Evolutionary conservation across 1,284 basidiomycete genomes (phyloP), one percentile per base, ranked within the genome.

Genomic region (Apiotrichum veenhuisii): DNA sequence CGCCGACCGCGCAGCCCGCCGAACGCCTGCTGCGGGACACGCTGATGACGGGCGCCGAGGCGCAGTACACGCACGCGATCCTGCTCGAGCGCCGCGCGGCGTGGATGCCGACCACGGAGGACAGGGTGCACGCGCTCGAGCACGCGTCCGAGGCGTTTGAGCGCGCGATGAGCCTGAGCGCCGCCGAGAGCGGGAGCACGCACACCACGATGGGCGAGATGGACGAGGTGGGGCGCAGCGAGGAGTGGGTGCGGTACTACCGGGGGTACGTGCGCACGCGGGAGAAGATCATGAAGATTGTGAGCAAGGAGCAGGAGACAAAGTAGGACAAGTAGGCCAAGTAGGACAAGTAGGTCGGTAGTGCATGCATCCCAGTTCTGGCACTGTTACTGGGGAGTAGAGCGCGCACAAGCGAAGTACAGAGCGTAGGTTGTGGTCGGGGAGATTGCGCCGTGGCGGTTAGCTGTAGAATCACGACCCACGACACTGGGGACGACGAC

Each of bases 61-160:
- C 49, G 74, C 79, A 61, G 71, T 80, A 27, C 65, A 80, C 68
- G 14, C 57, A 61, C 3, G 71, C 61, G 3, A 50, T 65, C 14
- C 75, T 84, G 17, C 63, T 80, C 18, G 66, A 79, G 49, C 53
- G 60, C 20, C 27, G 36, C 10, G 89, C 46, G 84, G 83, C 69
- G 80, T 80, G 82, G 92, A 46, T 83, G 84, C 23, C n/a, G 11
- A 48, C 37, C 25, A 33, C 30, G 10, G 12, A 66, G 74, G 54
- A 78, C 92, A 41, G 34, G 67, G 83, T 88, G 68, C 86, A 73
- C 42, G 61, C 72, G 15, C 69, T 76, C 49, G 74, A 80, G 33
- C 69, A 70, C 38, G 82, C 83, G 15, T 67, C 81, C 15, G 79
- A 83, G 55, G 83, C 80, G 65, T 86, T 83, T 57, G 82, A 85